These are phyloP conservation scores for Scolecobasidium constrictum DNA, from an alignment of 2,329 filamentous ascomycete genomes.

Conservation along the genomic window DNA sequence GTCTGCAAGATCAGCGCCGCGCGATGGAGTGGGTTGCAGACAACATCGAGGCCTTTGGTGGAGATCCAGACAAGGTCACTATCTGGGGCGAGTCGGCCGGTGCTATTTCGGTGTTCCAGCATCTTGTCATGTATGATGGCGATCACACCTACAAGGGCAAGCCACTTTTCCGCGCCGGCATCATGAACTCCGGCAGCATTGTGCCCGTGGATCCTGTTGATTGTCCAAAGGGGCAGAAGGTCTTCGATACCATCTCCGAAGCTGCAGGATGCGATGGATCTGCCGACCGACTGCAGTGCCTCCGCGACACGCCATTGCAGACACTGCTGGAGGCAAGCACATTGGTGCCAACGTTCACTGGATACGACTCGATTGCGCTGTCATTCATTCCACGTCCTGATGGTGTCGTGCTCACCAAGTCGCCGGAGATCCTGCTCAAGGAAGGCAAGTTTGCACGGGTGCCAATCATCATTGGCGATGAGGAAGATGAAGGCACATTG, in stretches of 20 bases:
- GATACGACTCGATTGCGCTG: conserved; percentile 57
- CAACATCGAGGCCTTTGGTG: conserved; percentile 27
- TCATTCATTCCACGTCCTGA: conserved; percentile 69
- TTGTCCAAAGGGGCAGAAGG: conserved; percentile 3
- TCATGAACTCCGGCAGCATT: conserved; percentile 44
- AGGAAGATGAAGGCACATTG: conserved; percentile 71
- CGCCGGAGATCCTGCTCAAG: conserved; percentile 47
- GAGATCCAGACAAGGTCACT: conserved; percentile 26
- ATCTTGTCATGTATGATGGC: conserved; percentile 64
- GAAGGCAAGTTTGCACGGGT: conserved; percentile 47
- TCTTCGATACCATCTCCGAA: conserved; percentile 22
- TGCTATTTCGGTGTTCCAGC: conserved; percentile 40
- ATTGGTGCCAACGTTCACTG: conserved; percentile 57
- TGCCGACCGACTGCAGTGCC: conserved; percentile 34
- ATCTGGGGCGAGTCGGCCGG: conserved; percentile 28
- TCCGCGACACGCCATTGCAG: conserved; percentile 34
- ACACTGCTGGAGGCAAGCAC: conserved; percentile 52
- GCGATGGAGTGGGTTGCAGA: conserved; percentile 26
- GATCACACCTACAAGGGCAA: conserved; percentile 65
- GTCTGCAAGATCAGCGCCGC: conserved; percentile 26
- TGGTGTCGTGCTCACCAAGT: conserved; percentile 44
- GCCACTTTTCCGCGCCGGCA: conserved; percentile 62
- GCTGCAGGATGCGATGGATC: conserved; percentile 34
- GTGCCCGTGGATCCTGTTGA: conserved; percentile 4
- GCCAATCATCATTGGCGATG: conserved; percentile 58